phyloP scores from a whole-genome alignment of 352 stramenopile species.

The Phytophthora crassamura region DNA sequence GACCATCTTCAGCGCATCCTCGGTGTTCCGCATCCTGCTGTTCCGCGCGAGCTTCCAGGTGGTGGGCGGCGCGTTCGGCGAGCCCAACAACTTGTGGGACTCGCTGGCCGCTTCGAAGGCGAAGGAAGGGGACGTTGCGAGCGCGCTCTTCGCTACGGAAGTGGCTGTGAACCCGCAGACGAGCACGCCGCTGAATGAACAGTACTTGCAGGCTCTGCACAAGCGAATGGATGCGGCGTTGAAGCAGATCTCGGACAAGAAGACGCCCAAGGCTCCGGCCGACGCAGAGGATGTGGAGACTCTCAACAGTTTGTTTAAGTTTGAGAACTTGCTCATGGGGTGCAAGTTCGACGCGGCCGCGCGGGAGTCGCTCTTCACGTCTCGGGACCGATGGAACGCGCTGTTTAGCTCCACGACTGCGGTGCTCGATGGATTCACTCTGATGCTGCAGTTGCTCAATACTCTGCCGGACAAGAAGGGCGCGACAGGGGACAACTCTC shows the following conservation, averaged over 20 bases:
- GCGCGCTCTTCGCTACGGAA: slow-evolving; percentile 30
- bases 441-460: slow-evolving; percentile 63
- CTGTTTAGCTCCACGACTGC: slow-evolving; percentile 51
- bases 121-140: slow-evolving; percentile 39
- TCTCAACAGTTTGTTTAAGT: slow-evolving; percentile 55
- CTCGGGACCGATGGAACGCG: slow-evolving; percentile 50
- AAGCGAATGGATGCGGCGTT: slow-evolving; percentile 45
- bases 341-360: slow-evolving; percentile 48
- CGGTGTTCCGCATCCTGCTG: slow-evolving; percentile 60
- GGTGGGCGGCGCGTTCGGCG: slow-evolving; percentile 23
- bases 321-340: slow-evolving; percentile 49
- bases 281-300: slow-evolving; percentile 52
- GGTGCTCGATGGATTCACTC: slow-evolving; percentile 56
- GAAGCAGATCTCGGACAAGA: slow-evolving; percentile 43
- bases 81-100: slow-evolving; percentile 46
- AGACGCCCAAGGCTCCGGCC: slow-evolving; percentile 29
- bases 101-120: slow-evolving; percentile 26
- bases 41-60: slow-evolving; percentile 50
- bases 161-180: slow-evolving; percentile 29
- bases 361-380: slow-evolving; percentile 49
- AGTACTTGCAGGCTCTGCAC: slow-evolving; percentile 46
- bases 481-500: slow-evolving; percentile 29
- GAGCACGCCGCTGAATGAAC: slow-evolving; percentile 43
- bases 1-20: slow-evolving; percentile 44
- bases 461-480: slow-evolving; percentile 47